These are phyloP conservation scores for Tuctoria greenei DNA, from an alignment of 176 grass and related monocot species.

Conservation along the genomic window DNA sequence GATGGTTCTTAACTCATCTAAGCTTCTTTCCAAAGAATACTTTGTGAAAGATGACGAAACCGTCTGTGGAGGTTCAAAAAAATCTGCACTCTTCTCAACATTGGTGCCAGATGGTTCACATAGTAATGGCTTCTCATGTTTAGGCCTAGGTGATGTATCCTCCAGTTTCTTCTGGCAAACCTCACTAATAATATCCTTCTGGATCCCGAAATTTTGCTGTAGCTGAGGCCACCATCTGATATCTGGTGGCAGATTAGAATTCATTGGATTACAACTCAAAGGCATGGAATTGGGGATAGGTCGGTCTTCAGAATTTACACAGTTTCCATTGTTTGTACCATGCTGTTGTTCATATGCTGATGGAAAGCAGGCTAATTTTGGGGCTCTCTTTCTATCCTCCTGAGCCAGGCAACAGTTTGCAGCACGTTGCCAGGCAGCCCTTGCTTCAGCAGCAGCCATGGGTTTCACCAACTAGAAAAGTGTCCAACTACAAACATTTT, in stretches of 20 bases:
- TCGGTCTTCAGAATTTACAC: conserved; percentile 32
- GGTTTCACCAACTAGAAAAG: conserved; percentile 25
- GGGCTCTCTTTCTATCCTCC: conserved; percentile 92
- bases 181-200: conserved; percentile 49
- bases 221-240: conserved; percentile 81
- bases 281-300: conserved; percentile 49
- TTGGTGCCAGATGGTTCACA: conserved; percentile 25
- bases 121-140: conserved; percentile 27
- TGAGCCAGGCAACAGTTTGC: conserved; percentile 83
- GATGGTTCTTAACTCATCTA: conserved; percentile 23
- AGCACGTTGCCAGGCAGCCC: conserved; percentile 85
- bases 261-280: conserved; percentile 56
- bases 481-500: background rate
- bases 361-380: conserved; percentile 68
- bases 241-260: conserved; percentile 53
- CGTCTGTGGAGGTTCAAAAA: conserved; percentile 40
- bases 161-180: conserved; percentile 37
- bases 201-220: conserved; percentile 58
- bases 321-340: conserved; percentile 33
- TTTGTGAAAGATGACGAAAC: conserved; percentile 50
- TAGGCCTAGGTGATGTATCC: conserved; percentile 20
- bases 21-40: conserved; percentile 30
- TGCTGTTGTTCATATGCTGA: conserved; percentile 51
- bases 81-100: conserved; percentile 22
- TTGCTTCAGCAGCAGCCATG: conserved; percentile 96